Conservation (phyloP, 768 basidiomycete species). For the Kwoniella bestiolae region DNA sequence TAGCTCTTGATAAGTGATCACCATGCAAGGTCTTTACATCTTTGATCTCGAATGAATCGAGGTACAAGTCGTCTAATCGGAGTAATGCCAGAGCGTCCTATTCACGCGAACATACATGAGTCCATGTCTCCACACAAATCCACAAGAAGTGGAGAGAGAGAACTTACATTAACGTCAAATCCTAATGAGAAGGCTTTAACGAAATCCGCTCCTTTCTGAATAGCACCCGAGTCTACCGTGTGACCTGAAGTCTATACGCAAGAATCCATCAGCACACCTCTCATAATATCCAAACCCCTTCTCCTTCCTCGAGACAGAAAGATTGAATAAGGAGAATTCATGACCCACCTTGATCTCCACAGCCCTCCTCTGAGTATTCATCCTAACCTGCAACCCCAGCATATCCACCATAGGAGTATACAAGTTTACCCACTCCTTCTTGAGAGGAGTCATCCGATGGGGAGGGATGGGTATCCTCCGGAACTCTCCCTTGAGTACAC, state of each 20-base stretch:
- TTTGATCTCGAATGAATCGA: conserved; percentile 98
- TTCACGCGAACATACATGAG: neutral
- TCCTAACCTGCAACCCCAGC: conserved; percentile 89
- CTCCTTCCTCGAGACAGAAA: no score
- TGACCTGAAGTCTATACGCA: conserved; percentile 80
- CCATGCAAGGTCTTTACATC: conserved; percentile 98
- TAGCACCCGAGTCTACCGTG: conserved; percentile 86
- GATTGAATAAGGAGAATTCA: neutral
- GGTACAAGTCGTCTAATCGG: conserved; percentile 92
- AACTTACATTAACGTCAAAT: conserved; percentile 86
- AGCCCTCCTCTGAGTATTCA: conserved; percentile 87
- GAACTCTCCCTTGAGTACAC: conserved; percentile 76
- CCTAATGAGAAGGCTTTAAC: conserved; percentile 92
- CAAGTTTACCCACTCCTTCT: conserved; percentile 93
- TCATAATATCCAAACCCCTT: no score
- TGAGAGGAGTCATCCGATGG: conserved; percentile 95
- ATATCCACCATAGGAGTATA: conserved; percentile 96
- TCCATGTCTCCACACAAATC: no score
- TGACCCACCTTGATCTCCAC: conserved; percentile 87
- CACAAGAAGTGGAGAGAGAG: neutral
- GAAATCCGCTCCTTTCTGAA: conserved; percentile 97
- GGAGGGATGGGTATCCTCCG: conserved; percentile 89
- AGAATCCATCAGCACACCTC: conserved; percentile 2
- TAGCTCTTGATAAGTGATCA: conserved; percentile 96
- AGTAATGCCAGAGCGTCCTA: conserved; percentile 95